Evolutionary conservation across 305 asterid species (phyloP), one percentile per base, ranked within the genome.

Genomic region (Galium porrigens): DNA sequence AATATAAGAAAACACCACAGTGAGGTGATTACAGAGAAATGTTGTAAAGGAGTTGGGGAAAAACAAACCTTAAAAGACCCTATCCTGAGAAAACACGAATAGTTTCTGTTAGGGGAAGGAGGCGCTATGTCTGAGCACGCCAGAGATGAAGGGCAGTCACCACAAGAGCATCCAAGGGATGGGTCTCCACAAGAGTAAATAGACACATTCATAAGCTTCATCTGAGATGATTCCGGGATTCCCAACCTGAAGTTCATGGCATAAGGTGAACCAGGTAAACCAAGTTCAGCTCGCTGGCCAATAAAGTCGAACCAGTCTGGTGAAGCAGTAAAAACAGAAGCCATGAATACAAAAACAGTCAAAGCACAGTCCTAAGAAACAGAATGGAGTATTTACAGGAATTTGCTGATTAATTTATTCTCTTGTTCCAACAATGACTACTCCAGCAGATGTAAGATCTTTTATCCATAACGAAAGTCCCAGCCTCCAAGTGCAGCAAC

Each of bases 141-240:
- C 48, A 80, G 65, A 39, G 99, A 70, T 10, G 89, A 80, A 74
- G 97, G 99, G 67, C 99, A 94, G 78, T 94, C 99, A 70, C 99
- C 99, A 73, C 99, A 94, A 12, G 99, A 94, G 78, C 99, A 94
- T 72, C 99, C 97, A 72, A 94, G 79, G 8, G 97, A 86, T 54
- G 94, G 79, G 79, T 94, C 99, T 37, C 95, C 90, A 54, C 99
- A 94, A 66, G 97, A 83, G 82, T 85, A 94, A 42, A 83, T 75
- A 63, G 96, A 80, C 58, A 74, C 90, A 48, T 94, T 94, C 99
- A 94, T 90, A 36, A 96, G 84, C 66, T 58, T 75, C 95, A 94
- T 84, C 76, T 94, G 94, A 49, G 90, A 76, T 58, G 90, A 82
- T 72, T 80, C 84, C 0, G 94, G 90, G 63, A 86, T 85, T 63